Conservation (phyloP, 768 basidiomycete genomes). For the Pisolithus sp. region DNA sequence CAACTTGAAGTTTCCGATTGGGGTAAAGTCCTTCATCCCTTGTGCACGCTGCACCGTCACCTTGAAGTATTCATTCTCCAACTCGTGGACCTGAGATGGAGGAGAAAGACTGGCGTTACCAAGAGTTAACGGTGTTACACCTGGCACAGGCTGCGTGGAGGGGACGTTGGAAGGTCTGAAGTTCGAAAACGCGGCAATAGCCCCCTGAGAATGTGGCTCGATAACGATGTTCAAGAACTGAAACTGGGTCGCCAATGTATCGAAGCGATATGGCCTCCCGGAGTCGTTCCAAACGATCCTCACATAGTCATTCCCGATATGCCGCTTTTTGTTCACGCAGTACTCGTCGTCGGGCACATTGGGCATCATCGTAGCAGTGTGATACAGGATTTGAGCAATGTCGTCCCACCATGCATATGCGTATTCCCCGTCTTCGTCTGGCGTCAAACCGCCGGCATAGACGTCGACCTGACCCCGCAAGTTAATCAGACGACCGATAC, state of each 20-base stretch:
- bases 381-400: constrained; percentile 90
- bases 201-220: constrained; percentile 83
- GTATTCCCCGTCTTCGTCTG: constrained; percentile 91
- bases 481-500: constrained; percentile 82
- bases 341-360: constrained; percentile 59
- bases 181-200: constrained; percentile 80
- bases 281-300: constrained; percentile 98
- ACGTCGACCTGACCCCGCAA: constrained; percentile 87
- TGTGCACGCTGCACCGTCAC: constrained; percentile 82
- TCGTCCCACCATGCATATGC: constrained; percentile 99
- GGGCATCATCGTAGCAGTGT: constrained; percentile 97
- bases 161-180: constrained; percentile 23
- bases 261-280: constrained; percentile 80
- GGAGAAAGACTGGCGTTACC: constrained; percentile 1
- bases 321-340: constrained; percentile 82
- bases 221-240: constrained; percentile 98
- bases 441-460: constrained; percentile 86
- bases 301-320: constrained; percentile 95
- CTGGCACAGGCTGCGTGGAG: constrained; percentile 3
- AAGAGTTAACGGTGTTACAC: constrained; percentile 4
- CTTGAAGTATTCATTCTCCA: constrained; percentile 95
- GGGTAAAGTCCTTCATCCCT: constrained; percentile 92
- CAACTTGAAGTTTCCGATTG: constrained; percentile 90
- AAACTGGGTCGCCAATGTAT: constrained; percentile 88
- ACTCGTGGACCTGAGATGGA: constrained; percentile 31